Base-by-base conservation (phyloP, 768 basidiomycete species). In the Collybia mongolica region DNA sequence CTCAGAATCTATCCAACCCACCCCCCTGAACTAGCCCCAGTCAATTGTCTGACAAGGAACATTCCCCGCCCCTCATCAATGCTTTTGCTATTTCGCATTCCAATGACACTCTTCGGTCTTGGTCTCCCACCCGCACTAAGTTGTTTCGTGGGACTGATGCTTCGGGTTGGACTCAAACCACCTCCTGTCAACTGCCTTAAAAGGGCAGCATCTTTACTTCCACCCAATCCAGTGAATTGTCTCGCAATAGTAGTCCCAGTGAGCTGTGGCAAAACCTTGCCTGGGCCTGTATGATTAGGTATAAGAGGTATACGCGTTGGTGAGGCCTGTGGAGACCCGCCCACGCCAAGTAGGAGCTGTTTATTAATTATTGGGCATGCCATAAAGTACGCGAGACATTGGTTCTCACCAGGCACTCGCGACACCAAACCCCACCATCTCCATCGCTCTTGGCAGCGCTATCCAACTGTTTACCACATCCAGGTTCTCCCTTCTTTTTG, bases 401-500 rank as follows among this genome's bases (percentile, higher is more conserved):
- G 18, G 36, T 28, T 70, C 82, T 70, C 56, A 92, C 90, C 60
- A 84, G 71, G 65, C 91, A 93, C 66, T 91, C 90, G 58, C 89
- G 77, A 66, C 91, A 93, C 87, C 89, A 93, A 23, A 91, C 80
- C 11, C 80, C 77, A 0, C 86, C 86, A 32, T 84, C 80, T 8
- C 66, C 70, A 59, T 86, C 88, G 26, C 72, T 77, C 67, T 88
- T 92, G 11, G 91, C 91, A 20, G 84, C 89, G 56, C 88, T 90
- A 61, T 93, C 91, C 12, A 93, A 66, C 55, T 77, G 82, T 71
- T 93, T 93, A 8, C 89, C 86, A 57, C 91, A 93, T 7, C 90
- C 90, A 7, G 88, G 83, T 53, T 79, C 77, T 18, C 74, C 80
- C 42, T 76, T 79, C 54, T 79, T 80, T 56, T 71, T 66, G 65